Conservation (phyloP, 2,329 filamentous ascomycete genomes). For the Emmonsiellopsis sp. region DNA sequence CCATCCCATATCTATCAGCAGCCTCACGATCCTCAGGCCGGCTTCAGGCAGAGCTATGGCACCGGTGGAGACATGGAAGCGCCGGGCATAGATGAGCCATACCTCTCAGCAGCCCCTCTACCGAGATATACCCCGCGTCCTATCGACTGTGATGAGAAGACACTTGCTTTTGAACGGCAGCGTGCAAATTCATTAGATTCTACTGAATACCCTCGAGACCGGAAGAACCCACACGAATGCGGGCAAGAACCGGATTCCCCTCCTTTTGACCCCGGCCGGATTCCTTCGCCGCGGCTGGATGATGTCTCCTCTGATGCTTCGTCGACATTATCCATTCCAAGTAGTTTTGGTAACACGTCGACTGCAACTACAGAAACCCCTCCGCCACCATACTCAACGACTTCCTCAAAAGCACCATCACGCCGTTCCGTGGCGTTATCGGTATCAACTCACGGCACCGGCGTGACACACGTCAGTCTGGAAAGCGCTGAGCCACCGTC, state of each 20-base stretch:
- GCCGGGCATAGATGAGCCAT: conserved; percentile 19
- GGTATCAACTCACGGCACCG: conserved; percentile 17
- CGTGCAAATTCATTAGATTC: conserved; percentile 15
- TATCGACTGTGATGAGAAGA: conserved; percentile 31
- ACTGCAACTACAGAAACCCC: conserved; percentile 35
- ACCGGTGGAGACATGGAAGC: conserved; percentile 2
- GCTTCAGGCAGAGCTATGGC: conserved; percentile 10
- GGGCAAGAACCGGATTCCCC: conserved; percentile 7
- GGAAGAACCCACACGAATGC: conserved; percentile 23
- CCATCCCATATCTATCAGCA: not conserved
- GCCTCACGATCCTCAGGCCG: conserved; percentile 1
- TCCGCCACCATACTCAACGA: conserved; percentile 33
- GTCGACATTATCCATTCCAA: conserved; percentile 33
- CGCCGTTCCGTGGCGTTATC: conserved; percentile 22
- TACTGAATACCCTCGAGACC: conserved; percentile 15
- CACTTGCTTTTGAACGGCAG: conserved; percentile 16
- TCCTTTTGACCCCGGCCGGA: not conserved
- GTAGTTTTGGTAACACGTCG: conserved; percentile 36
- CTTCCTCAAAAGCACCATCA: conserved; percentile 22
- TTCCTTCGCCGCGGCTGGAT: conserved; percentile 10
- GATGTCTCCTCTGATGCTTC: conserved; percentile 30
- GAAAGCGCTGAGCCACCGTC: conserved; percentile 7
- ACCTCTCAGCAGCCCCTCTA: conserved; percentile 26
- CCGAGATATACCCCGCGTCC: conserved; percentile 34
- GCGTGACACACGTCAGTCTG: conserved; percentile 4